These are phyloP conservation scores for Erucastrum elatum DNA, from an alignment of 345 rosid genomes.

Conservation along the genomic window DNA sequence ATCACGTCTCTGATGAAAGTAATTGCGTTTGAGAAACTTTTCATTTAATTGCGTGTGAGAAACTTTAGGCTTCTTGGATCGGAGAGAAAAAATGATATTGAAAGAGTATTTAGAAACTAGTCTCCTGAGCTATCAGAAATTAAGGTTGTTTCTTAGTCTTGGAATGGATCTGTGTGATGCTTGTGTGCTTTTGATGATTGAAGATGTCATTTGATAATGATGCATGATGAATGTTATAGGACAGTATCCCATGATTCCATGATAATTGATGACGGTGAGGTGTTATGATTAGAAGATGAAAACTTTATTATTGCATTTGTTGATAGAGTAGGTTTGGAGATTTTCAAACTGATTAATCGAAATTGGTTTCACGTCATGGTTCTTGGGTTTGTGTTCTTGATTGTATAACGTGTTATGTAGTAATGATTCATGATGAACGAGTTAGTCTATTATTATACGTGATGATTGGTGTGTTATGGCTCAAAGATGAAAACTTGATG, in stretches of 20 bases:
- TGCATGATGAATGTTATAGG: neutral
- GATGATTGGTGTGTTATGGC: too few relatives aligned
- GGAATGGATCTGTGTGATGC: neutral
- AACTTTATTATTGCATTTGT: conserved; percentile 2
- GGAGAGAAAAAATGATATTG: neutral
- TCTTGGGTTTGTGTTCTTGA: neutral
- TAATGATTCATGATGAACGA: neutral
- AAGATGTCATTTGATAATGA: neutral
- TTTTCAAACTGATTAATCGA: neutral
- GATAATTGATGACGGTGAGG: neutral
- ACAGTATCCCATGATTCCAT: neutral
- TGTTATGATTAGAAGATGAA: neutral
- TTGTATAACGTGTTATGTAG: neutral
- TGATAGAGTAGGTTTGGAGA: neutral
- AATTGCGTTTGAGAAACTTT: neutral
- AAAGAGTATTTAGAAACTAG: too few relatives aligned
- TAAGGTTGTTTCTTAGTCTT: neutral
- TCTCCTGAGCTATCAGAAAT: neutral
- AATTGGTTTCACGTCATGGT: neutral
- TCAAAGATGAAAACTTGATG: too few relatives aligned
- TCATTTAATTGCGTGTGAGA: neutral
- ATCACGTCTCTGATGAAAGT: neutral
- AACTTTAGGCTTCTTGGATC: neutral
- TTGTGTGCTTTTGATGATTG: neutral
- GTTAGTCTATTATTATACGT: neutral